Evolutionary conservation across 2,329 filamentous ascomycete genomes (phyloP).

Genomic region (Botrytis squamosa): DNA sequence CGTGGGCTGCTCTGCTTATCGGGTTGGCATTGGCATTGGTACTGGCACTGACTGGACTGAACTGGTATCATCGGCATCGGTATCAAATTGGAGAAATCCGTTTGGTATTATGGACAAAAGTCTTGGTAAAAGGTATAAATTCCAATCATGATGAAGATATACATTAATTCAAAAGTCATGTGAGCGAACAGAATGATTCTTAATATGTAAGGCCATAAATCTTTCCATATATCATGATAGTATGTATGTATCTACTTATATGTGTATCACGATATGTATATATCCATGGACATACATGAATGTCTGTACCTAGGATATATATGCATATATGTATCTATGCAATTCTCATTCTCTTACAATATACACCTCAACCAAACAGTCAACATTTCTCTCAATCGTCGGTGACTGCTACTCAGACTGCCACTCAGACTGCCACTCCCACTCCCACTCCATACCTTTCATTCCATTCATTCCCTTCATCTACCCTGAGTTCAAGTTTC

Average conservation of each 20-base stretch:
- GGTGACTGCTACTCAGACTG: not conserved
- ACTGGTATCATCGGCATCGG: not conserved
- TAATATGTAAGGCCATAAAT: not conserved
- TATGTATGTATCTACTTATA: not conserved
- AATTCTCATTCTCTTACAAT: not conserved
- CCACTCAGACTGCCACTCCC: not conserved
- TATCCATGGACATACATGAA: too few relatives aligned
- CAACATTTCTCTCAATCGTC: not conserved
- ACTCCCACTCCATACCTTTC: not conserved
- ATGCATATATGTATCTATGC: not conserved
- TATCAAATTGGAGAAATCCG: not conserved
- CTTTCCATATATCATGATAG: not conserved
- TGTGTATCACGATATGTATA: not conserved
- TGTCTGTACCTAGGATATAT: not conserved
- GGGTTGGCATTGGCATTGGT: not conserved
- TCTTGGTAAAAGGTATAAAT: not conserved
- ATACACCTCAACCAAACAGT: not conserved
- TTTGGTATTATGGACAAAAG: not conserved
- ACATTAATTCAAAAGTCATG: not conserved
- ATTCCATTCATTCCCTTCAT: not conserved
- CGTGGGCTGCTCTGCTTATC: constrained; percentile 7
- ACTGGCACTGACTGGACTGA: too few relatives aligned
- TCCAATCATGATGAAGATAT: not conserved
- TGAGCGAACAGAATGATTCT: not conserved
- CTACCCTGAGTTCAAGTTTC: not conserved